phyloP scores from a whole-genome alignment of 371 early-diverging fungal species.

The Mucor velutinosus region DNA sequence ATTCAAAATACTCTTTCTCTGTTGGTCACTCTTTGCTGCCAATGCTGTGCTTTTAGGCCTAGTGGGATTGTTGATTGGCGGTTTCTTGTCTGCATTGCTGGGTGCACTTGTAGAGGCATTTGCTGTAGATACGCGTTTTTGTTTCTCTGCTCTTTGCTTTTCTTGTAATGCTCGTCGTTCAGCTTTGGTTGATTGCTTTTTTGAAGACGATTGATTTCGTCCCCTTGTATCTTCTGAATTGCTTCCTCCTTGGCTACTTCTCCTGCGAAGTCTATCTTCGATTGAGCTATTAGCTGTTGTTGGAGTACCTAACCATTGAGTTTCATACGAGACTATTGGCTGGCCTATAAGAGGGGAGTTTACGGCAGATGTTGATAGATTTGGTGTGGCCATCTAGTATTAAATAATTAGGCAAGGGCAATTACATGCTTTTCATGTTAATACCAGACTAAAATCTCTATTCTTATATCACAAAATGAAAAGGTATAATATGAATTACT shows the following conservation, averaged over 20 bases:
- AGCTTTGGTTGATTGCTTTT: conserved; percentile 60
- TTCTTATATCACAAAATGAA: neutral
- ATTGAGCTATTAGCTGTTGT: neutral
- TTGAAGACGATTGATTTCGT: neutral
- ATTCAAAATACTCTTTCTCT: conserved; percentile 49
- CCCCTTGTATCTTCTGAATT: neutral
- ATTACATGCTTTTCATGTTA: too few species aligned
- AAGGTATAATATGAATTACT: neutral
- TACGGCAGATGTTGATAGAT: neutral
- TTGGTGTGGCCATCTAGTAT: neutral
- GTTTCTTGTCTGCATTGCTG: neutral
- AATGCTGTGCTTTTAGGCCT: conserved; percentile 14
- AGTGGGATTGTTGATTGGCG: neutral
- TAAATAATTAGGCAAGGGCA: neutral
- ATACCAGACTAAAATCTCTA: neutral
- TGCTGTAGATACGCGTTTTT: conserved; percentile 42
- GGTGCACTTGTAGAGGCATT: conserved; percentile 19
- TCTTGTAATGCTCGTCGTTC: conserved; percentile 83
- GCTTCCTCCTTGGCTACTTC: neutral
- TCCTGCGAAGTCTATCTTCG: neutral
- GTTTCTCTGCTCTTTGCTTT: conserved; percentile 70
- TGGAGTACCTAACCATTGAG: conserved; percentile 7
- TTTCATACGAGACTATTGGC: conserved; percentile 6
- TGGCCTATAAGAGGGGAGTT: conserved; percentile 4
- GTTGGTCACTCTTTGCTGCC: conserved; percentile 31